Evolutionary conservation across 2,329 filamentous ascomycete genomes (phyloP).

Genomic region (Pseudogymnoascus sp.): DNA sequence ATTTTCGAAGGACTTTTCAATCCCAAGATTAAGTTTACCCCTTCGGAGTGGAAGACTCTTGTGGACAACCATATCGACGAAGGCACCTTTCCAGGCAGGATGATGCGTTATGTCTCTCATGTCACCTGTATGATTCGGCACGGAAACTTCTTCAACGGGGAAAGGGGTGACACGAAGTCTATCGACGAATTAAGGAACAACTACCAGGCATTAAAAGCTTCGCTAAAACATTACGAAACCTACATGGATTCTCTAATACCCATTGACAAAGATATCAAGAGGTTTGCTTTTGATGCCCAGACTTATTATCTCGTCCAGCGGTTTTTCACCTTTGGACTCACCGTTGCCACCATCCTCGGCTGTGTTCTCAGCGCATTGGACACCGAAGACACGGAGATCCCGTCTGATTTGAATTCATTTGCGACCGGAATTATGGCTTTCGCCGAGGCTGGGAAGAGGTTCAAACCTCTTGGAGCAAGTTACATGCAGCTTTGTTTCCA

Average conservation of each 20-base stretch:
- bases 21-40: constrained; percentile 26
- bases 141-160: constrained; percentile 14
- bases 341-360: constrained; percentile 28
- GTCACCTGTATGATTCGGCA: constrained; percentile 27
- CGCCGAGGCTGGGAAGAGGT: constrained; percentile 21
- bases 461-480: constrained; percentile 28
- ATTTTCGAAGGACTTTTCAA: constrained; percentile 32
- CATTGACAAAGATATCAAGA: not conserved
- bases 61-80: constrained; percentile 27
- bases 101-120: constrained; percentile 26
- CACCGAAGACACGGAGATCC: constrained; percentile 16
- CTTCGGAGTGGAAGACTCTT: constrained; percentile 29
- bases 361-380: constrained; percentile 27
- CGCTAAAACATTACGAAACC: not conserved
- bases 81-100: constrained; percentile 24
- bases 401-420: constrained; percentile 18
- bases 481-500: constrained; percentile 26
- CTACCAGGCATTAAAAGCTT: not conserved
- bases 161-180: not conserved
- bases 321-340: constrained; percentile 27
- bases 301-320: constrained; percentile 17
- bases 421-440: constrained; percentile 25
- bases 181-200: not conserved
- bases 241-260: not conserved
- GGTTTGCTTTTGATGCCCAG: not conserved